These are phyloP conservation scores for Funneliformis geosporum DNA, from an alignment of 192 early-diverging fungal genomes.

Conservation along the genomic window DNA sequence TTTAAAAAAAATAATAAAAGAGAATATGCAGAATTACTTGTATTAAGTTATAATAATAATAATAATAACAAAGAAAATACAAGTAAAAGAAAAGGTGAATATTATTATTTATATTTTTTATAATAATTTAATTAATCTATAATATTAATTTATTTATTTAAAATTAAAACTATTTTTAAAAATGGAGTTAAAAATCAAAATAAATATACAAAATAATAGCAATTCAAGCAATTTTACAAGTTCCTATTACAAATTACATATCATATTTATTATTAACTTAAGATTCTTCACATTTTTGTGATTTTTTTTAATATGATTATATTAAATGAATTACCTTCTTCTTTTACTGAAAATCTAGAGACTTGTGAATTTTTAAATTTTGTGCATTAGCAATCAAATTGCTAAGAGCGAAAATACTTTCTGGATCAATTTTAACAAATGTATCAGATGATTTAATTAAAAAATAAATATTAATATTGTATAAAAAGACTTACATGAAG, in stretches of 20 bases:
- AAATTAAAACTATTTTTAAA: too few species aligned
- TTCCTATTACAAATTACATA: background rate
- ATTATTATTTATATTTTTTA: too few species aligned
- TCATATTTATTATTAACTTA: background rate
- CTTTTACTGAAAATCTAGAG: background rate
- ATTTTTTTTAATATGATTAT: background rate
- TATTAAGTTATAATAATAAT: too few species aligned
- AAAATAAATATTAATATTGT: background rate
- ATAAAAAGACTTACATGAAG: background rate
- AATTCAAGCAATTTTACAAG: background rate
- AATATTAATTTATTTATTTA: too few species aligned
- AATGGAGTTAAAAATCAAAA: too few species aligned
- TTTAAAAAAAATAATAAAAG: constrained; percentile 1
- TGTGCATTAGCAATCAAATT: background rate
- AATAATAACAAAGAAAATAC: too few species aligned
- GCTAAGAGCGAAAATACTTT: background rate
- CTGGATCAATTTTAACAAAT: background rate
- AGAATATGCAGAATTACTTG: too few species aligned
- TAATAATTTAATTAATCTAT: too few species aligned
- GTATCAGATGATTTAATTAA: background rate
- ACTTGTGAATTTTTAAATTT: background rate
- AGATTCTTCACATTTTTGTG: background rate
- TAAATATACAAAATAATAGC: background rate
- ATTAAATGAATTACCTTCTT: background rate
- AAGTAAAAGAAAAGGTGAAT: too few species aligned